A percentile compares a stretch with the other conserved stretches of the same genome.
phyloP scores from a whole-genome alignment of 371 early-diverging fungal genomes.

The Parasitella parasitica region DNA sequence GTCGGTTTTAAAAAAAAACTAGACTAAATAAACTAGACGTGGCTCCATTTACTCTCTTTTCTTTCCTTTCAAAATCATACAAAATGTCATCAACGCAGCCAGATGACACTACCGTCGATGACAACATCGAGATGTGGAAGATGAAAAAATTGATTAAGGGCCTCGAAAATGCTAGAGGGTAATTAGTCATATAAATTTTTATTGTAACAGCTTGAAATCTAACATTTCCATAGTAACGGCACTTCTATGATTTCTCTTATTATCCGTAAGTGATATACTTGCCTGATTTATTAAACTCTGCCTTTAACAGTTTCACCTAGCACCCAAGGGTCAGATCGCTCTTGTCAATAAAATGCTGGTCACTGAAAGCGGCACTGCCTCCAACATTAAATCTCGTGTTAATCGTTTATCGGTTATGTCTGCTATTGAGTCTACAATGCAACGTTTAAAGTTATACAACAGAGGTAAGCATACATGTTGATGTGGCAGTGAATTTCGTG shows the following conservation, averaged over 20 bases:
- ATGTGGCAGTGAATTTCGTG: not conserved
- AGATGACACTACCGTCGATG: slow-evolving; percentile 46
- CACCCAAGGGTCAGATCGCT: slow-evolving; percentile 95
- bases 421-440: slow-evolving; percentile 99
- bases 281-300: not conserved
- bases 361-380: slow-evolving; percentile 99
- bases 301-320: slow-evolving; percentile 17
- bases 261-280: slow-evolving; percentile 75
- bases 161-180: slow-evolving; percentile 95
- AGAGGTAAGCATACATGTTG: slow-evolving; percentile 43
- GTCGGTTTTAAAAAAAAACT: slow-evolving; percentile 9
- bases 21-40: slow-evolving; percentile 1
- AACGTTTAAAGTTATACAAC: slow-evolving; percentile 95
- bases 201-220: no score
- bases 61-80: not conserved
- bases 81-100: slow-evolving; percentile 22
- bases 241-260: slow-evolving; percentile 99
- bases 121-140: slow-evolving; percentile 96
- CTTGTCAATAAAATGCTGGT: slow-evolving; percentile 94
- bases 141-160: slow-evolving; percentile 97
- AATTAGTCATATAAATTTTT: slow-evolving; percentile 20
- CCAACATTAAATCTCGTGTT: slow-evolving; percentile 99
- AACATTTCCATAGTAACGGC: slow-evolving; percentile 76
- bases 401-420: slow-evolving; percentile 97
- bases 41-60: not conserved